phyloP scores from a whole-genome alignment of 208 protist species.

The Plasmodiophora brassicae region DNA sequence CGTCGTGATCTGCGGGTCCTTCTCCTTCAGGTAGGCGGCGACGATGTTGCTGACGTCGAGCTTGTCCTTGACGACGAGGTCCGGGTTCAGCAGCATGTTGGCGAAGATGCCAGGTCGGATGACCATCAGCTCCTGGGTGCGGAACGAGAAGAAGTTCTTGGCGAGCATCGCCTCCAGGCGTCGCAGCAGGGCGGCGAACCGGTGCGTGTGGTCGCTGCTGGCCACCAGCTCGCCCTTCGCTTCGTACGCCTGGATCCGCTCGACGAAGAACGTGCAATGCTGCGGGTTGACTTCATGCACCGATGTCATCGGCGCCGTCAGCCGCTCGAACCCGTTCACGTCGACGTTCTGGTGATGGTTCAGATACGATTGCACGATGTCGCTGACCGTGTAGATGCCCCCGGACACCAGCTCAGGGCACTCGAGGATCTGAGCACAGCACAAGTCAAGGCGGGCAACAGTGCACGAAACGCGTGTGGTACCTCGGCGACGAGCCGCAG shows the following conservation, averaged over 20 bases:
- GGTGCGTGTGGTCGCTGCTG: neutral
- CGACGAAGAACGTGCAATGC: slow-evolving; percentile 17
- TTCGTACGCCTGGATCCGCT: slow-evolving; percentile 11
- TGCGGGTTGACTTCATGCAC: neutral
- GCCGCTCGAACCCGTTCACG: neutral
- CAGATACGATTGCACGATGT: neutral
- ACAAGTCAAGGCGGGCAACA: no score
- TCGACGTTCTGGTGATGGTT: neutral
- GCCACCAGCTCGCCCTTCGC: neutral
- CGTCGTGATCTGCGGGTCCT: neutral
- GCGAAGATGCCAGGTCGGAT: neutral
- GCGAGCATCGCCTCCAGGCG: slow-evolving; percentile 7
- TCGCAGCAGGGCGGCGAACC: neutral
- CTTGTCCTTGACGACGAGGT: neutral
- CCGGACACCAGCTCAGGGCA: neutral
- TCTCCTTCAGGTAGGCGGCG: neutral
- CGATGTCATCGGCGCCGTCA: neutral
- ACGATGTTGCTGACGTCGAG: slow-evolving; percentile 23
- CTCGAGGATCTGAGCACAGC: no score
- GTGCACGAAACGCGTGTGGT: no score
- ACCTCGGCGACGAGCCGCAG: neutral
- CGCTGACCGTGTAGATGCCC: slow-evolving; percentile 23
- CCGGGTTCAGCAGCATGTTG: neutral
- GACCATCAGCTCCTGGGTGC: neutral
- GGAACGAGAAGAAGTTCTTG: slow-evolving; percentile 31